phyloP scores from a whole-genome alignment of 768 basidiomycete species.

The Serendipita vermifera region DNA sequence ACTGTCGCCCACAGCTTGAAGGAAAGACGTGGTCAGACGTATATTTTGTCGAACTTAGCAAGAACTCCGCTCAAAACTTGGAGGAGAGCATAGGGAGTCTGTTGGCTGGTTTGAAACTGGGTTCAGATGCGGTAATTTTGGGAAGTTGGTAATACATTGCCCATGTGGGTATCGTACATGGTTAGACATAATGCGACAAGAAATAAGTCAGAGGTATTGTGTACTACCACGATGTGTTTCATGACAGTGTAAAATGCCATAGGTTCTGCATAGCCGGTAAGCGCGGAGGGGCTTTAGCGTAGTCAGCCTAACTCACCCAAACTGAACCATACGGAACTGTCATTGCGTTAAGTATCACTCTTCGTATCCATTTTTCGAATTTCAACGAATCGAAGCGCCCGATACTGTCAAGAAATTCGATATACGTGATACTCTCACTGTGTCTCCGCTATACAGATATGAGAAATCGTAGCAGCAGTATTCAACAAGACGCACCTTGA shows the following conservation, averaged over 20 bases:
- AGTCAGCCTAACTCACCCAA: neutral
- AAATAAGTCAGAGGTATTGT: neutral
- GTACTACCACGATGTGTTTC: too few relatives aligned
- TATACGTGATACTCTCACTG: neutral
- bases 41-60: slow-evolving; percentile 2
- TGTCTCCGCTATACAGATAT: neutral
- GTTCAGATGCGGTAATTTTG: neutral
- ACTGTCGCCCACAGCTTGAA: neutral
- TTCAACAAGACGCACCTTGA: neutral
- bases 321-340: slow-evolving; percentile 2
- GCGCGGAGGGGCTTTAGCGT: too few relatives aligned
- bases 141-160: slow-evolving; percentile 1
- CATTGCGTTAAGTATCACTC: neutral
- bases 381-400: neutral
- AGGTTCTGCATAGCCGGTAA: neutral
- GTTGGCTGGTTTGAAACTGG: neutral
- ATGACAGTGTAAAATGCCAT: neutral
- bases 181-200: neutral
- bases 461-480: neutral
- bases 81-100: neutral
- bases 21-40: neutral
- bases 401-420: neutral
- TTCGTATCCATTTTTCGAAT: neutral
- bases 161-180: neutral
- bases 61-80: neutral